Evolutionary conservation across 352 stramenopile species (phyloP), one percentile per base, ranked within the genome.

Genomic region (Phytophthora cryptogea): DNA sequence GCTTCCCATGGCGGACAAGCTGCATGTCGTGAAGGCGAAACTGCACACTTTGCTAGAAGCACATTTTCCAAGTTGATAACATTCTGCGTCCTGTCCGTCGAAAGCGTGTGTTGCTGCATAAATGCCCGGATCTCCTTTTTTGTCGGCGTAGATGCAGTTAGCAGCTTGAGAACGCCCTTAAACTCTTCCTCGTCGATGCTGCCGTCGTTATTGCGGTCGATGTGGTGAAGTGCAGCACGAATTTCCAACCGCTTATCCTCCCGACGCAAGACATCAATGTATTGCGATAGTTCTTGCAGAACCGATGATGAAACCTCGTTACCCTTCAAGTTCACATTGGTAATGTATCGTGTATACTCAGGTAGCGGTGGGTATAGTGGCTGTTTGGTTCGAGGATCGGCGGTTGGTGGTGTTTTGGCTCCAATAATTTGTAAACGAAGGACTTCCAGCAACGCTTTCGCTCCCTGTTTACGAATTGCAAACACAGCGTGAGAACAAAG

Each of bases 221-320:
- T 80, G n/a, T 86, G 83, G n/a, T 71, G 70, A 4, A 94, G 54
- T 2, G 83, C 80, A 16, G 71, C 69, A 23, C 83, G 82, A 48
- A 94, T 94, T 46, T 94, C 83, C 5, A 94, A 63, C 17, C 83
- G 60, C 44, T 92, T 91, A 47, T 94, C 86, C 49, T 94, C 86
- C 13, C 82, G 68, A 14, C 75, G 78, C 20, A 94, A 56, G 11
- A 94, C 73, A n/a, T 89, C 73, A 0, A 81, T 80, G 50, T 93
- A 94, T 39, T 92, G 83, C 6, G 64, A 74, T 33, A 94, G 68
- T 32, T 92, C 80, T 50, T 92, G 69, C 23, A 90, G 51, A 27
- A 89, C 68, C 3, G 53, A 42, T 0, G 63, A 43, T 4, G 86
- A 92, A 5, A 94, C 76, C 47, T 92, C 82, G 54, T 94, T 94